A percentile compares a stretch with the other conserved stretches of the same genome.
phyloP scores from a whole-genome alignment of 495 filamentous ascomycete species.

The Xylaria palmicola region DNA sequence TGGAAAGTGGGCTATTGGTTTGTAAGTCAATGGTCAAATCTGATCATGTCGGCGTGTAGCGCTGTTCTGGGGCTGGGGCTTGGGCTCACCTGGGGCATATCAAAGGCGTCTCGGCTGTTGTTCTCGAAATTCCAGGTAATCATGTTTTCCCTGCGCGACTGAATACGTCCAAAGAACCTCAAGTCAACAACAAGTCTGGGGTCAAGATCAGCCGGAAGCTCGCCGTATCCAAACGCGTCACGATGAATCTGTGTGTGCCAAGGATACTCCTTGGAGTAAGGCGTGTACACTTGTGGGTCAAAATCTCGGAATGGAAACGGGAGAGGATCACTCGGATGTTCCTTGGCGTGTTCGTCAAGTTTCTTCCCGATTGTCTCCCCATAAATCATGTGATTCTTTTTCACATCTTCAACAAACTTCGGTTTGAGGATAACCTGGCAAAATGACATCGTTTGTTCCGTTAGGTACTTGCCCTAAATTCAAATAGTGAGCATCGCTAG shows the following conservation, averaged over 20 bases:
- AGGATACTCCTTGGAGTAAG: background rate
- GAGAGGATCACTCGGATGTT: background rate
- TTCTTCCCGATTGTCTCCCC: background rate
- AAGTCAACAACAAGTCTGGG: background rate
- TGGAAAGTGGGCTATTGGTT: background rate
- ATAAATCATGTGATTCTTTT: background rate
- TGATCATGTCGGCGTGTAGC: background rate
- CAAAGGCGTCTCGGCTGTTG: background rate
- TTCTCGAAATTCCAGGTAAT: background rate
- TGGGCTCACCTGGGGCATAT: background rate
- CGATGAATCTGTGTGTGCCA: slow-evolving; percentile 3
- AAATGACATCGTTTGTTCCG: background rate
- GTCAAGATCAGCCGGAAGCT: background rate
- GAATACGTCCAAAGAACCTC: background rate
- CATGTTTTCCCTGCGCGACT: background rate
- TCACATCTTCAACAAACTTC: background rate
- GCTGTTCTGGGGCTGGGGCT: background rate
- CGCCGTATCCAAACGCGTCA: background rate
- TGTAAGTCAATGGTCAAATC: background rate
- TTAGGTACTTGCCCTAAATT: background rate
- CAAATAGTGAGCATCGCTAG: background rate
- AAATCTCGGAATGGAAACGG: background rate
- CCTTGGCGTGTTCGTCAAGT: background rate
- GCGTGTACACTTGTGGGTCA: background rate
- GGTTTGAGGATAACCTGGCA: background rate